phyloP scores from a whole-genome alignment of 78 protist species.

The Guillardia theta region DNA sequence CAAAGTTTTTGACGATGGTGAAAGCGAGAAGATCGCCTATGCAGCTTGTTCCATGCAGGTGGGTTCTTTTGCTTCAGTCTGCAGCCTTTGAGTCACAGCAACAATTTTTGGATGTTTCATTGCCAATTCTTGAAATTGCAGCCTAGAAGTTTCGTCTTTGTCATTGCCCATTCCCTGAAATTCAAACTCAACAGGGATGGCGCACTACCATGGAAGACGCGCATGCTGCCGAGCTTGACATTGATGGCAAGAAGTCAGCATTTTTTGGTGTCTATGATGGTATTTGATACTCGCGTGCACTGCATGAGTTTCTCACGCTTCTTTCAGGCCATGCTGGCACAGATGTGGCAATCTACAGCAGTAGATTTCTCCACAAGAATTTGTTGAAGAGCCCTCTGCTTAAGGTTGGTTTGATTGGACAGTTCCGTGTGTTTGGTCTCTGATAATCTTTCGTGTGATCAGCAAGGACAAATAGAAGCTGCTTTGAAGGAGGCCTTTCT shows the following conservation, averaged over 20 bases:
- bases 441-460: not conserved
- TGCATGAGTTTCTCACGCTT: not conserved
- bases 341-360: not conserved
- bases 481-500: not conserved
- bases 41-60: conserved; percentile 19
- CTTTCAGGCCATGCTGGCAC: not conserved
- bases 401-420: not conserved
- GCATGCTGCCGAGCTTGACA: not conserved
- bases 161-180: too few species aligned
- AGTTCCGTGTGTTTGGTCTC: not conserved
- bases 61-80: not conserved
- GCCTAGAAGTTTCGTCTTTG: too few species aligned
- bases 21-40: not conserved
- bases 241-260: not conserved
- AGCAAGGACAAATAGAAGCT: not conserved
- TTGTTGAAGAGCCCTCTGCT: not conserved
- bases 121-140: not conserved
- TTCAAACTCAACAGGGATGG: conserved; percentile 5
- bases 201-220: conserved; percentile 21
- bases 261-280: not conserved
- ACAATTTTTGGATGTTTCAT: too few species aligned
- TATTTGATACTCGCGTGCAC: not conserved
- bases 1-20: not conserved
- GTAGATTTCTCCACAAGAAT: not conserved
- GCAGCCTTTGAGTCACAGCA: too few species aligned